A percentile compares a stretch with the other conserved stretches of the same genome.
These are phyloP conservation scores for Termitomyces sp. DNA, from an alignment of 768 basidiomycete genomes.

Conservation along the genomic window DNA sequence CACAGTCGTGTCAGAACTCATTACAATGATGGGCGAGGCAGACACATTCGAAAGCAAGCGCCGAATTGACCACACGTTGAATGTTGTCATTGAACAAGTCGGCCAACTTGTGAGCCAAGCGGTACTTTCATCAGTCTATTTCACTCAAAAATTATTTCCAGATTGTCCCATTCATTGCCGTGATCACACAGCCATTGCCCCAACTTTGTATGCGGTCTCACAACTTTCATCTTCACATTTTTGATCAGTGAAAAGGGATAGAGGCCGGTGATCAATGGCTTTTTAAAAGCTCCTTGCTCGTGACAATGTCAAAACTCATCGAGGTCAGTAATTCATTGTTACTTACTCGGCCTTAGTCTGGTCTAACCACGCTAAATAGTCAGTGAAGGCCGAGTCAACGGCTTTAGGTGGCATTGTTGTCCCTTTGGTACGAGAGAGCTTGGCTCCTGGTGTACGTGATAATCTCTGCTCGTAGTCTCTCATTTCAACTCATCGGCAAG, in stretches of 20 bases:
- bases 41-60: conserved; percentile 77
- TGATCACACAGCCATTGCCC: conserved; percentile 65
- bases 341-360: too few species aligned
- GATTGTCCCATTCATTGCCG: conserved; percentile 63
- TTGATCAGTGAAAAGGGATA: conserved; percentile 47
- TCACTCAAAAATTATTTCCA: conserved; percentile 23
- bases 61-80: conserved; percentile 66
- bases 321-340: conserved; percentile 40
- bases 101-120: conserved; percentile 33
- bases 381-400: conserved; percentile 60
- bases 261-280: conserved; percentile 65
- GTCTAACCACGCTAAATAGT: conserved; percentile 33
- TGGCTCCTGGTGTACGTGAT: conserved; percentile 49
- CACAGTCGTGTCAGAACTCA: conserved; percentile 56
- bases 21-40: conserved; percentile 68
- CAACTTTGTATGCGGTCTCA: conserved; percentile 56
- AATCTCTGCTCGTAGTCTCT: background rate
- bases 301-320: conserved; percentile 66
- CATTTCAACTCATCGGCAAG: conserved; percentile 11
- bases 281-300: conserved; percentile 68
- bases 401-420: conserved; percentile 53
- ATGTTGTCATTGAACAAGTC: conserved; percentile 61
- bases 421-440: conserved; percentile 62
- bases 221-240: background rate
- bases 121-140: background rate